These are phyloP conservation scores for Selaginella tamariscina DNA, from an alignment of 75 land plant species.

Conservation along the genomic window DNA sequence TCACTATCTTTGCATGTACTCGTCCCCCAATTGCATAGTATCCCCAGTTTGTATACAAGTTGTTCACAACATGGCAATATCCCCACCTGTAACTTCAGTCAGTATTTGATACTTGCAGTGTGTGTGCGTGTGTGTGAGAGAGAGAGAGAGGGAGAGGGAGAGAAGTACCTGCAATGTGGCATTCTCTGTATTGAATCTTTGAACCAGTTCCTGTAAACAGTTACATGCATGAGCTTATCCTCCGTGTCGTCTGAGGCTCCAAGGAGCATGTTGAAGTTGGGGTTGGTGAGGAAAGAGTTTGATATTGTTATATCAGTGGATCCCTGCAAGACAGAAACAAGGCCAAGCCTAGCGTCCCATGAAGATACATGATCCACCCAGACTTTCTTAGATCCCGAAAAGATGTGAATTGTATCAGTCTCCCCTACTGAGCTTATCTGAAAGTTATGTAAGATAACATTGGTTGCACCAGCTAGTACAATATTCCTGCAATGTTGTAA, in stretches of 20 bases:
- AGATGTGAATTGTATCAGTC: slow-evolving; percentile 10
- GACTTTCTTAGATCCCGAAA: not conserved
- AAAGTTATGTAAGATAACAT: slow-evolving; percentile 13
- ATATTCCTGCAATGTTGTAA: too few relatives aligned
- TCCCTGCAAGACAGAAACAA: not conserved
- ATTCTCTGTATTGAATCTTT: slow-evolving; percentile 6
- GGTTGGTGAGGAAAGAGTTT: slow-evolving; percentile 6
- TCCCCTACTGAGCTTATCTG: slow-evolving; percentile 4
- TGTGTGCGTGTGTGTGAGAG: not conserved
- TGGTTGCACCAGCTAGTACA: slow-evolving; percentile 6
- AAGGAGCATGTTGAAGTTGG: slow-evolving; percentile 8
- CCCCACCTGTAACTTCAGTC: not conserved
- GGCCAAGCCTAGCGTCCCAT: slow-evolving; percentile 1
- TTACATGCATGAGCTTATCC: not conserved
- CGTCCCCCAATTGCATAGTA: slow-evolving; percentile 10
- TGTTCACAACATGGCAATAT: slow-evolving; percentile 11
- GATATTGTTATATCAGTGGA: slow-evolving; percentile 8
- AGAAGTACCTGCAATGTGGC: slow-evolving; percentile 11
- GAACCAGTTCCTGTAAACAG: slow-evolving; percentile 11
- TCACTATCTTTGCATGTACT: slow-evolving; percentile 3
- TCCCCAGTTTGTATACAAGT: slow-evolving; percentile 9
- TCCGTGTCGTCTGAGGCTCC: slow-evolving; percentile 10
- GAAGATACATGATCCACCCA: slow-evolving; percentile 4
- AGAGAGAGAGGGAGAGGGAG: not conserved
- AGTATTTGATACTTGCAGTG: not conserved